Evolutionary conservation across 169 alveolate genomes (phyloP).

Genomic region (Plasmodium gonderi): DNA sequence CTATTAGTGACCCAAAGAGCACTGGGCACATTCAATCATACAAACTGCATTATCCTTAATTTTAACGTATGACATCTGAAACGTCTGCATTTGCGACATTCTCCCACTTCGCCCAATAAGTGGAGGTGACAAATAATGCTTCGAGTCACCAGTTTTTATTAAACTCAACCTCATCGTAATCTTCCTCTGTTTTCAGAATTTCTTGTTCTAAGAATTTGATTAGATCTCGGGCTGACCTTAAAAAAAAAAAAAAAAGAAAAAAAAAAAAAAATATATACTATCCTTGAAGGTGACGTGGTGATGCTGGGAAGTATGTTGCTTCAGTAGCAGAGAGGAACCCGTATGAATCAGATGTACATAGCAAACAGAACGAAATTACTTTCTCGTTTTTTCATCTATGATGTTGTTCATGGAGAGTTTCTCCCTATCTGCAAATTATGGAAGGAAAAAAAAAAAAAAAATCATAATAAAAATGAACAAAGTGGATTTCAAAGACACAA

Average conservation of each 20-base stretch:
- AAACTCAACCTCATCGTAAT: not conserved
- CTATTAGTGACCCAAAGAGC: no score
- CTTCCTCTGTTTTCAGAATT: not conserved
- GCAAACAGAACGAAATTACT: conserved; percentile 10
- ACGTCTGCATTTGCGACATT: no score
- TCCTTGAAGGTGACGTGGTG: no score
- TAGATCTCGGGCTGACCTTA: not conserved
- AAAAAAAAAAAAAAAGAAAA: not conserved
- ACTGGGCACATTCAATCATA: no score
- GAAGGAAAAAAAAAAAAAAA: conserved; percentile 4
- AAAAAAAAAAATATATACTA: not conserved
- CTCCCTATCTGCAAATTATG: conserved; percentile 13
- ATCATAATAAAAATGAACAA: not conserved
- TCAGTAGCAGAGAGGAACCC: no score
- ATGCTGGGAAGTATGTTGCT: no score
- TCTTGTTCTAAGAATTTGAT: not conserved
- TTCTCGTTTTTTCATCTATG: conserved; percentile 18
- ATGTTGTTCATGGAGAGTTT: conserved; percentile 26
- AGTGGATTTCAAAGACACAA: not conserved
- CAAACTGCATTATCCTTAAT: no score
- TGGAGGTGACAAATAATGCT: not conserved
- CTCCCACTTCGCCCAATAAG: not conserved
- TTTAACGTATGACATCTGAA: no score
- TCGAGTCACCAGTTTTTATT: not conserved
- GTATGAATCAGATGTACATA: not conserved